Evolutionary conservation across 768 basidiomycete genomes (phyloP).

Genomic region (Saitozyma sp.): DNA sequence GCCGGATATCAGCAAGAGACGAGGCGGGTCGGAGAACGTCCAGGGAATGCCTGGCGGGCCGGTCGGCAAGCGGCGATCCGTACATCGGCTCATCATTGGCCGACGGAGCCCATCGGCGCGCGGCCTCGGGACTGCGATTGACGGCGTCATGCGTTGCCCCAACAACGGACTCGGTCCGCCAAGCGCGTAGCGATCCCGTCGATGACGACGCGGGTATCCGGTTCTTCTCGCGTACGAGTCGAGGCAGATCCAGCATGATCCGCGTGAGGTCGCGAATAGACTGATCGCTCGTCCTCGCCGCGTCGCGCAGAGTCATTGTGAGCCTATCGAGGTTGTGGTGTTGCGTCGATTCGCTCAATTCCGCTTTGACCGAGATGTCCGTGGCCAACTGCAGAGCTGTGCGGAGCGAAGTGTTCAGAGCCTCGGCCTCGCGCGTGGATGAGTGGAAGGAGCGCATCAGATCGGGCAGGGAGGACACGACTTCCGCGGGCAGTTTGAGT

Average conservation of each 20-base stretch:
- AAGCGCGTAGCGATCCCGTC: constrained; percentile 5
- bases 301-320: constrained; percentile 21
- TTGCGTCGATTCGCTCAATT: constrained; percentile 7
- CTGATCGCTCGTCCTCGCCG: constrained; percentile 29
- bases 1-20: no score
- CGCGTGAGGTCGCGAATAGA: constrained; percentile 40
- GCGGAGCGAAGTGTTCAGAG: constrained; percentile 21
- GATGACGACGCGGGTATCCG: constrained; percentile 14
- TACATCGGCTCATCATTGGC: no score
- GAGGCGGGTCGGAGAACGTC: no score
- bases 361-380: constrained; percentile 16
- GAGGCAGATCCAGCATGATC: constrained; percentile 39
- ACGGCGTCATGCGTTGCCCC: no score
- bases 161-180: no score
- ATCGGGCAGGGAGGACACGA: constrained; percentile 17
- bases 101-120: no score
- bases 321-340: constrained; percentile 18
- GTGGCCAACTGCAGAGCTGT: constrained; percentile 19
- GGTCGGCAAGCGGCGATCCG: no score
- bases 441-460: constrained; percentile 25
- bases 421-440: constrained; percentile 25
- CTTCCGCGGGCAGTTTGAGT: constrained; percentile 24
- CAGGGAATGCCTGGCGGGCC: no score
- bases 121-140: no score
- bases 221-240: constrained; percentile 12